These are phyloP conservation scores for Aegilops umbellulata DNA, from an alignment of 176 grass and related monocot genomes.

Conservation along the genomic window DNA sequence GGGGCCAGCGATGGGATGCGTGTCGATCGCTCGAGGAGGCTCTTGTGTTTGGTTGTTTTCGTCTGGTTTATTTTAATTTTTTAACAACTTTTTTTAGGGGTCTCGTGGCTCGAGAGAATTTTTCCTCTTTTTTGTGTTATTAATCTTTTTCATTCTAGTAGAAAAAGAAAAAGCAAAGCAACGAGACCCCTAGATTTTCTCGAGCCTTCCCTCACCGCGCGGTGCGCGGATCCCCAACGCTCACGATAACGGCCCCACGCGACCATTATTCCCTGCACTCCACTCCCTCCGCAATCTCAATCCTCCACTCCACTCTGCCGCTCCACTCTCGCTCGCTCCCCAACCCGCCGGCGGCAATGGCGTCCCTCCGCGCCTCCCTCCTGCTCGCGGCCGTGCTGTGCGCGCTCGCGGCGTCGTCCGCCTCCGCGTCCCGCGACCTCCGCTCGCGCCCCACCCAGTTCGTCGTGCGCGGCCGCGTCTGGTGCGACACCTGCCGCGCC, in stretches of 20 bases:
- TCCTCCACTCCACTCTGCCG: not conserved
- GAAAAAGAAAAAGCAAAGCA: not conserved
- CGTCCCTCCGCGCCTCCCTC: constrained; percentile 15
- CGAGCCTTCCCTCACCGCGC: not conserved
- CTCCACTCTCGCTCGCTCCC: not conserved
- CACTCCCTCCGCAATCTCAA: not conserved
- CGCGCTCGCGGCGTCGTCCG: constrained; percentile 3
- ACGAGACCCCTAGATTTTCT: not conserved
- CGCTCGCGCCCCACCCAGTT: constrained; percentile 32
- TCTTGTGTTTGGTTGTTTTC: too few relatives aligned
- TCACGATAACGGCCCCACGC: not conserved
- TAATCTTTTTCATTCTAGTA: too few relatives aligned
- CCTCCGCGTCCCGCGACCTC: constrained; percentile 39
- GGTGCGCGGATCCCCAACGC: not conserved
- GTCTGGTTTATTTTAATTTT: too few relatives aligned
- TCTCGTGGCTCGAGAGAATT: too few relatives aligned
- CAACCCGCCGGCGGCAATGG: not conserved
- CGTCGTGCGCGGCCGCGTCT: constrained; percentile 76
- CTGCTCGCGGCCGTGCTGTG: constrained; percentile 1
- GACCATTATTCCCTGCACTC: constrained; percentile 9
- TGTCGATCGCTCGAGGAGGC: too few relatives aligned
- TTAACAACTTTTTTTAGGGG: too few relatives aligned
- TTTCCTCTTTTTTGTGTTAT: too few relatives aligned
- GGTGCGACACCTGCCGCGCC: constrained; percentile 81
- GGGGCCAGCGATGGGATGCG: too few relatives aligned